Evolutionary conservation across 305 asterid genomes (phyloP).

Genomic region (Rubia balearica): DNA sequence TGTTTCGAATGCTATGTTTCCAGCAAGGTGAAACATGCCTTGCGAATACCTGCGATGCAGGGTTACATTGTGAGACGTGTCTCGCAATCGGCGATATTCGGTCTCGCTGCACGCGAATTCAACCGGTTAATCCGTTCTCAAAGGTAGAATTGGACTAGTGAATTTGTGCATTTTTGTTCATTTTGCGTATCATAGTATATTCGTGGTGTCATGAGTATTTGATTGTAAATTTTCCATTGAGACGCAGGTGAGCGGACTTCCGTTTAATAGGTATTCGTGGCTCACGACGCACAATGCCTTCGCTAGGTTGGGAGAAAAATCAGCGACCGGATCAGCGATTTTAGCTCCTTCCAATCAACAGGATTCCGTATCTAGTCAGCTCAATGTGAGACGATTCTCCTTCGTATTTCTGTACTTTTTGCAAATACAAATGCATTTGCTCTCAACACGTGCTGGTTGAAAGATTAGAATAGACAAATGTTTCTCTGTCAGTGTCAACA

Average conservation of each 20-base stretch:
- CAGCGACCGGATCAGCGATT: slow-evolving; percentile 56
- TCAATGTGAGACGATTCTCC: slow-evolving; percentile 36
- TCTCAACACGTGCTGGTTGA: not conserved
- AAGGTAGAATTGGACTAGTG: slow-evolving; percentile 35
- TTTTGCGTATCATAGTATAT: not conserved
- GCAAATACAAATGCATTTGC: not conserved
- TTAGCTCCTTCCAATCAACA: slow-evolving; percentile 74
- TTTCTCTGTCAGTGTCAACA: not conserved
- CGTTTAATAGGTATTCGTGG: slow-evolving; percentile 86
- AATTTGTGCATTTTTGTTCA: not conserved
- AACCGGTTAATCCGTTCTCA: slow-evolving; percentile 61
- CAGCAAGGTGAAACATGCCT: slow-evolving; percentile 65
- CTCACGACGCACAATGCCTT: slow-evolving; percentile 80
- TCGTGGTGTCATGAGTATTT: not conserved
- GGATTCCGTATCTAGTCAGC: slow-evolving; percentile 79
- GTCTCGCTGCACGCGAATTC: slow-evolving; percentile 78
- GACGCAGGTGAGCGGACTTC: slow-evolving; percentile 67
- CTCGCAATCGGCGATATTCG: slow-evolving; percentile 54
- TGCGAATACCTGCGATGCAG: slow-evolving; percentile 46
- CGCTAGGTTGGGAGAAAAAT: slow-evolving; percentile 58
- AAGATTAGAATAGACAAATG: not conserved
- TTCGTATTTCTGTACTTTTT: not conserved
- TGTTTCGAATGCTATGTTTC: slow-evolving; percentile 12
- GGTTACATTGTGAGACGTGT: slow-evolving; percentile 88
- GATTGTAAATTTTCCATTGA: not conserved